phyloP scores from a whole-genome alignment of 116 monocot genomes.

The Cymodocea nodosa region DNA sequence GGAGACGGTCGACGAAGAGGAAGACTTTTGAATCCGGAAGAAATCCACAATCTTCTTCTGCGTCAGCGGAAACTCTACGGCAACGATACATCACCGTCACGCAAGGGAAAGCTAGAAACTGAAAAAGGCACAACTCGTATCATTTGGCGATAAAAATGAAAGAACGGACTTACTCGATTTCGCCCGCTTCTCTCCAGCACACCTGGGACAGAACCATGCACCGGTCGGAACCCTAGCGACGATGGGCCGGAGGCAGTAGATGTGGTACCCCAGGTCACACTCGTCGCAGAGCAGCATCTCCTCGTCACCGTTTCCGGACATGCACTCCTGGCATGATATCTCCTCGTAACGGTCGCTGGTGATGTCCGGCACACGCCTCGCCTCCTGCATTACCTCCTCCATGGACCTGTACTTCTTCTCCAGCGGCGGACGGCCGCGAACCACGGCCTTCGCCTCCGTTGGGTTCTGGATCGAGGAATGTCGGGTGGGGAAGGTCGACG shows the following conservation, averaged over 20 bases:
- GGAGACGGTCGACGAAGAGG: slow-evolving; percentile 1
- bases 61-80: slow-evolving; percentile 58
- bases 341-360: slow-evolving; percentile 37
- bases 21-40: slow-evolving; percentile 59
- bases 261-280: slow-evolving; percentile 64
- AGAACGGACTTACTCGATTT: slow-evolving; percentile 13
- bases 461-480: slow-evolving; percentile 14
- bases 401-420: slow-evolving; percentile 41
- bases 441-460: no score
- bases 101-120: not conserved
- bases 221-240: slow-evolving; percentile 56
- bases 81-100: not conserved
- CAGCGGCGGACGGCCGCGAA: not conserved
- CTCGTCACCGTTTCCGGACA: slow-evolving; percentile 48
- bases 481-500: slow-evolving; percentile 3
- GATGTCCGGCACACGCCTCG: slow-evolving; percentile 20
- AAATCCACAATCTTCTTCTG: slow-evolving; percentile 82
- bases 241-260: slow-evolving; percentile 73
- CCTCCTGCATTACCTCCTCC: slow-evolving; percentile 46
- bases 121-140: not conserved
- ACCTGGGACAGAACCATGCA: slow-evolving; percentile 68
- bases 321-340: slow-evolving; percentile 59
- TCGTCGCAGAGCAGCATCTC: slow-evolving; percentile 68
- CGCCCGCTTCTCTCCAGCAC: slow-evolving; percentile 15
- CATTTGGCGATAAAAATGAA: no score